Conservation (phyloP, 108 stramenopile species). For the Cylindrotheca closterium region DNA sequence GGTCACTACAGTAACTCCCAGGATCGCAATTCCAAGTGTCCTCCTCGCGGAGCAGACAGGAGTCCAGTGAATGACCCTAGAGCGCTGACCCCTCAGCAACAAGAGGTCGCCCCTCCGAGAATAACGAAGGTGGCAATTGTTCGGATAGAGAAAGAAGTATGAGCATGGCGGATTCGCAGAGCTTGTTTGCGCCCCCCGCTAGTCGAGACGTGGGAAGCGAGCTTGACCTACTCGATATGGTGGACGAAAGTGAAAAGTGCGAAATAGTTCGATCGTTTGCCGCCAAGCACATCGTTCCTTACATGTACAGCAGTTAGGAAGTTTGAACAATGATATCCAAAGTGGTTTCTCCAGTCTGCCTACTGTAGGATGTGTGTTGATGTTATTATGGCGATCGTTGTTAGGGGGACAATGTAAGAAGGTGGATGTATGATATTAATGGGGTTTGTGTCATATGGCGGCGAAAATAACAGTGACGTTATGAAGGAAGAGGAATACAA, state of each 20-base stretch:
- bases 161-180: conserved; percentile 6
- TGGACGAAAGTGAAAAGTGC: conserved; percentile 12
- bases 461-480: too few relatives aligned
- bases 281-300: conserved; percentile 11
- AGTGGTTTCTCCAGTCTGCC: too few relatives aligned
- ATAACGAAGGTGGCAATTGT: conserved; percentile 1
- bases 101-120: not conserved
- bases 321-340: too few relatives aligned
- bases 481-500: too few relatives aligned
- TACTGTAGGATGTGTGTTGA: too few relatives aligned
- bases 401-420: too few relatives aligned
- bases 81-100: conserved; percentile 3
- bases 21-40: not conserved
- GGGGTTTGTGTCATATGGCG: too few relatives aligned
- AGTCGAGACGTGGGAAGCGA: conserved; percentile 10
- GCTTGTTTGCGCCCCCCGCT: conserved; percentile 12
- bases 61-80: not conserved
- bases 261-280: conserved; percentile 16
- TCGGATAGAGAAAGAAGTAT: not conserved
- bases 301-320: conserved; percentile 3
- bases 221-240: conserved; percentile 20
- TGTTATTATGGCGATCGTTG: too few relatives aligned
- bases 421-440: too few relatives aligned
- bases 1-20: not conserved
- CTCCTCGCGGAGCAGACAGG: not conserved